Evolutionary conservation across 2,329 filamentous ascomycete genomes (phyloP).

Genomic region (Mycogone perniciosa): DNA sequence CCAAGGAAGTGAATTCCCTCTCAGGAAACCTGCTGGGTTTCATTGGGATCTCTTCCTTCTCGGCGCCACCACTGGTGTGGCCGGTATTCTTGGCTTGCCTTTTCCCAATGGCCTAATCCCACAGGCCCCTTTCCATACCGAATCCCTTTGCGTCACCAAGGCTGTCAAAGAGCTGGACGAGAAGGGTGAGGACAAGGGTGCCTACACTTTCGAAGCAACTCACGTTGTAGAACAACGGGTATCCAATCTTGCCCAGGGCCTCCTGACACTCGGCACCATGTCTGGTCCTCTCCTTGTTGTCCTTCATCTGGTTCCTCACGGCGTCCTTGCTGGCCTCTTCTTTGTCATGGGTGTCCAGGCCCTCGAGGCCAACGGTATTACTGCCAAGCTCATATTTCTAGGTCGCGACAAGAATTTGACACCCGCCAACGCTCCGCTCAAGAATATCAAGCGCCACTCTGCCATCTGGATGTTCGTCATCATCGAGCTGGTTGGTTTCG

Average conservation of each 20-base stretch:
- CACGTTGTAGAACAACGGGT: conserved; percentile 73
- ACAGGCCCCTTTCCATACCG: conserved; percentile 76
- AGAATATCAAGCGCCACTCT: conserved; percentile 50
- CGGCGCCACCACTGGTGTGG: conserved; percentile 68
- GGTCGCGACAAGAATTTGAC: conserved; percentile 59
- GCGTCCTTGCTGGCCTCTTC: conserved; percentile 73
- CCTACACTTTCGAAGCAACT: conserved; percentile 43
- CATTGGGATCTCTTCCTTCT: conserved; percentile 83
- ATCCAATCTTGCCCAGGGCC: conserved; percentile 71
- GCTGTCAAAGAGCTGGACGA: conserved; percentile 47
- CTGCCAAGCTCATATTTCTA: conserved; percentile 65
- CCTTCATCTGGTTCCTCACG: conserved; percentile 71
- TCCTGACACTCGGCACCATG: conserved; percentile 75
- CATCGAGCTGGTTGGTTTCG: conserved; percentile 64
- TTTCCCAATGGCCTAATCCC: conserved; percentile 81
- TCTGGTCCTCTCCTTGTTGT: conserved; percentile 66
- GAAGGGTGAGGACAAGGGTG: conserved; percentile 49
- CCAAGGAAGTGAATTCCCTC: conserved; percentile 75
- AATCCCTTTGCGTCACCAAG: conserved; percentile 67
- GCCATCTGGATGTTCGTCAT: conserved; percentile 68
- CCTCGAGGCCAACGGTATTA: conserved; percentile 70
- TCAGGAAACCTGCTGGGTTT: conserved; percentile 74
- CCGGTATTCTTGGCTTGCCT: conserved; percentile 69
- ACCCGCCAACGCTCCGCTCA: conserved; percentile 51
- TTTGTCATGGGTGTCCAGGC: conserved; percentile 81